Evolutionary conservation across 176 grass and related monocot genomes (phyloP), one percentile per base, ranked within the genome.

Genomic region (Cymbopogon citratus): DNA sequence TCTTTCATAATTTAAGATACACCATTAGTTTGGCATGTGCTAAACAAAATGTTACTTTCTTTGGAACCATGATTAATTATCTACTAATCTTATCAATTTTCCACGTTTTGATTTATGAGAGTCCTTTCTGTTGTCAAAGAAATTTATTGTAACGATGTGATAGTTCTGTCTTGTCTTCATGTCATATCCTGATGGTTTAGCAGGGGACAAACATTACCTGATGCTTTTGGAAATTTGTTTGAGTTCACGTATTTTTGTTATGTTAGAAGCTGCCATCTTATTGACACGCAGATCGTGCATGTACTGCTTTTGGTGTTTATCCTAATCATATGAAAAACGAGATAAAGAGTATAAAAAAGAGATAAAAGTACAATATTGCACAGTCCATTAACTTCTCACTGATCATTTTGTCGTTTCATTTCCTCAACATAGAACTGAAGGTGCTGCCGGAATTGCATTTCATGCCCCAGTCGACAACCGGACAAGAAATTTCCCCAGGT

Each of bases 371-470:
- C 3, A 36, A 24, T 68, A 34, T 49, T 35, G 12, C 21, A 51
- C 19, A 3, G 19, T 0, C 31, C 43, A 1, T 67, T 66, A 34
- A 80, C 16, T 38, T 40, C 0, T 28, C 64, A 40, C 24, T 80
- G 45, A 69, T 19, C 9, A 2, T 27, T 69, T 69, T 69, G 0
- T 69, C 3, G 23, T 69, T 79, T 56, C 44, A 19, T 51, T 36
- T 80, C 33, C 15, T 80, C 4, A 27, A 19, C 14, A 26, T 15
- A 80, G 78, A 80, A 34, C 65, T 80, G 46, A 80, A 80, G 65
- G 49, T 9, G 5, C 64, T 80, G 46, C 78, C 78, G 16, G 46
- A 57, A 69, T 56, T 80, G 65, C 78, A 80, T 80, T 23, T 80
- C 78, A 56, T 31, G 1, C 78, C 63, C 33, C 64, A 54, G 27